Evolutionary conservation across 768 basidiomycete species (phyloP), one percentile per base, ranked within the genome.

Genomic region (Fistulinella prunicolor): DNA sequence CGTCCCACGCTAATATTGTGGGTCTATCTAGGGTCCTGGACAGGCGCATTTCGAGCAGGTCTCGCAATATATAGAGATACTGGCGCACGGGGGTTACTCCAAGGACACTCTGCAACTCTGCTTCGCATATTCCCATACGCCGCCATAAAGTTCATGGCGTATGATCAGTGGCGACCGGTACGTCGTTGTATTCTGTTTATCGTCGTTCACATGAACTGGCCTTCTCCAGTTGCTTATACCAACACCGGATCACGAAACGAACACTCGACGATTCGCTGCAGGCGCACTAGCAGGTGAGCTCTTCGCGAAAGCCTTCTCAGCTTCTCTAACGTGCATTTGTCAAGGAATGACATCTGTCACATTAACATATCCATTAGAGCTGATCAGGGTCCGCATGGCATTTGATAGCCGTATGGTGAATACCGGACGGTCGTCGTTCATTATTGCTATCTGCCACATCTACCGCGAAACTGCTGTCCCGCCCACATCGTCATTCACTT

Each of bases 61-160:
- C 74, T 70, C 35, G 75, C 81, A 50, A 95, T 99, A 54, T 86
- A 84, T 59, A 64, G 56, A 45, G 76, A 82, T 24, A 69, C 66
- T 40, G 96, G 96, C 3, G 49, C 84, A 12, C 76, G 85, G 43
- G 94, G 94, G 0, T 75, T 98, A 34, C 83, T 95, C 50, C 94
- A 96, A 75, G 96, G 96, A 7, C 96, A 99, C 67, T 94, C 94
- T 14, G 89, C 92, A 28, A 99, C 96, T 3, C 77, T 99, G 42
- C 70, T 96, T 39, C 84, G 96, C 48, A 86, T 97, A 59, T 95
- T 96, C 66, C 96, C 96, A 8, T 97, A 98, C 62, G 96, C 96
- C 24, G 91, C 86, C 50, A 89, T 98, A 69, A 97, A 94, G 68
- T 99, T 93, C 63, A 93, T 97, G 85, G 82, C 89, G 5, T 99